phyloP scores from a whole-genome alignment of 225 moss, liverwort and hornwort genomes.

The Bryum argenteum region DNA sequence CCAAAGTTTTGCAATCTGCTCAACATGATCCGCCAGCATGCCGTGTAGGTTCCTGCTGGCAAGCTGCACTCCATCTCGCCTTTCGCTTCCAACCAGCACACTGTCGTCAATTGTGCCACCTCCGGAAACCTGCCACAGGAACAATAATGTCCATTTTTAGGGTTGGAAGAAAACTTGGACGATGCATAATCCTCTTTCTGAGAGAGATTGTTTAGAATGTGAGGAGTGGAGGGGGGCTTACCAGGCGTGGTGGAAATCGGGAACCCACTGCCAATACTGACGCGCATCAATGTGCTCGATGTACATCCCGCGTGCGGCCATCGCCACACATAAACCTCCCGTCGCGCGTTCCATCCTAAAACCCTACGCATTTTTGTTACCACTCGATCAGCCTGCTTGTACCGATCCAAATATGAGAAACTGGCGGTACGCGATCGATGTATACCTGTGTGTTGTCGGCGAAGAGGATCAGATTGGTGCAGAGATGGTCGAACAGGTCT shows the following conservation, averaged over 20 bases:
- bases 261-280: constrained; percentile 43
- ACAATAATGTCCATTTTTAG: background rate
- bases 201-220: no score
- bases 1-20: constrained; percentile 11
- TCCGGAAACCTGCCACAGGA: constrained; percentile 36
- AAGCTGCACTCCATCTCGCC: constrained; percentile 31
- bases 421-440: background rate
- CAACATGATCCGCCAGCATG: constrained; percentile 33
- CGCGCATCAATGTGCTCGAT: constrained; percentile 25
- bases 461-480: constrained; percentile 21
- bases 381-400: no score
- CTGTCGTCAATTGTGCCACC: constrained; percentile 33
- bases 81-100: constrained; percentile 40
- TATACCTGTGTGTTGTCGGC: constrained; percentile 37
- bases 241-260: constrained; percentile 31
- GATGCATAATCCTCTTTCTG: no score
- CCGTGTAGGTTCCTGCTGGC: constrained; percentile 40
- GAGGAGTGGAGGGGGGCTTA: constrained; percentile 22
- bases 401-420: background rate
- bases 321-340: constrained; percentile 47
- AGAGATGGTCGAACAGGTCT: constrained; percentile 38
- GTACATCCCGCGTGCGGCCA: constrained; percentile 42
- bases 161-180: no score
- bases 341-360: constrained; percentile 51
- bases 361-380: constrained; percentile 21